A percentile compares a stretch with the other conserved stretches of the same genome.
Evolutionary conservation across 495 filamentous ascomycete species (phyloP).

Genomic region (Arthonia radiata): DNA sequence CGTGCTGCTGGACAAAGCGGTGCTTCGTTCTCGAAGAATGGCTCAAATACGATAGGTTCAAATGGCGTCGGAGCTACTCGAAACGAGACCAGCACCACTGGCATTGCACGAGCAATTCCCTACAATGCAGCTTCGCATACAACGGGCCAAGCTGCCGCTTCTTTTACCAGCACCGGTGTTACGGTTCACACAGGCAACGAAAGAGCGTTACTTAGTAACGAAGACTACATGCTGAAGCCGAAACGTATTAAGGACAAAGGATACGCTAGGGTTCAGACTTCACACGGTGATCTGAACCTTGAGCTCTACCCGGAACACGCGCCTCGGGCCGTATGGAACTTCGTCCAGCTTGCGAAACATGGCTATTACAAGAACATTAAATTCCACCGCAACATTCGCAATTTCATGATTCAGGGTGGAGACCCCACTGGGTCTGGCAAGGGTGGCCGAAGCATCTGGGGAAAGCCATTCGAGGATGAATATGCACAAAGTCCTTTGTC

Average conservation of each 20-base stretch:
- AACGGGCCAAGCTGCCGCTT: conserved; percentile 76
- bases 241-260: conserved; percentile 69
- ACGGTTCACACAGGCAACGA: conserved; percentile 76
- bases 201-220: conserved; percentile 62
- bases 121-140: conserved; percentile 81
- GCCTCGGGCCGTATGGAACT: conserved; percentile 90
- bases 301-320: conserved; percentile 80
- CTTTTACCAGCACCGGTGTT: conserved; percentile 79
- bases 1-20: conserved; percentile 13
- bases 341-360: conserved; percentile 62
- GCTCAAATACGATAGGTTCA: conserved; percentile 6
- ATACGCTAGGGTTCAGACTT: conserved; percentile 73
- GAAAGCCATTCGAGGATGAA: conserved; percentile 77
- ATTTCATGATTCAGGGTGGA: conserved; percentile 97
- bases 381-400: conserved; percentile 81
- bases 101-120: conserved; percentile 16
- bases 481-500: conserved; percentile 55
- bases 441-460: conserved; percentile 74
- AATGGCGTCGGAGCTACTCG: conserved; percentile 19
- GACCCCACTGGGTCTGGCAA: conserved; percentile 78
- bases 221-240: conserved; percentile 88
- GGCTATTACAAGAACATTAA: conserved; percentile 65
- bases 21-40: conserved; percentile 10
- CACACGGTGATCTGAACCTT: conserved; percentile 57
- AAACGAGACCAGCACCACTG: conserved; percentile 7